Evolutionary conservation across 2,329 filamentous ascomycete species (phyloP), one percentile per base, ranked within the genome.

Genomic region (Fusarium sp.): DNA sequence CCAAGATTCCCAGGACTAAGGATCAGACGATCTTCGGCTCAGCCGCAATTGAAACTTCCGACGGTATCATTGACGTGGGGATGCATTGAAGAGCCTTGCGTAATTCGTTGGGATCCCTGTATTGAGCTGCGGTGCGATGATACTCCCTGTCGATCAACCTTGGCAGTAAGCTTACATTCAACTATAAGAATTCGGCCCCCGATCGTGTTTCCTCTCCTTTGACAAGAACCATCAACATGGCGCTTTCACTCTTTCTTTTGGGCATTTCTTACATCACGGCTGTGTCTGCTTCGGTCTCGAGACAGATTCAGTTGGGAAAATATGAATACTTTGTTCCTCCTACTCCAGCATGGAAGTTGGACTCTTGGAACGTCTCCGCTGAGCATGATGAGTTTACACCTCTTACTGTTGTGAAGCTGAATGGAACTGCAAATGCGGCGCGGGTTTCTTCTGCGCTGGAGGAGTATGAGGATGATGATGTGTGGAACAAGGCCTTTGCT

Each of bases 311-410:
- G 6, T 11, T 66, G 3, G 62, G 62, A 46, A 3, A 19, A 62
- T 1, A 9, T 38, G 62, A 66, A 30, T 66, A 57, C 38, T 66
- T 66, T 57, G 26, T 66, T 8, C 63, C 63, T 6, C 56, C 62
- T 4, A 42, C 34, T 0, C 30, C 34, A 15, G 26, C 62, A 1
- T 66, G 63, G 63, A 66, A 39, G 1, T 14, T 66, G 15, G 14
- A 66, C 2, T 51, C 43, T 1, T 66, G 63, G 62, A 12, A 52
- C 19, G 4, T 5, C 15, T 43, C 12, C 3, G 14, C 4, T 1
- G 23, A 14, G 2, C 19, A 24, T 15, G 49, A 46, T 0, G 62
- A 65, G 9, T 62, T 65, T 20, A 40, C 45, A 3, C 62, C 62
- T 3, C 28, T 65, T 5, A 65, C 62, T 7, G 62, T 66, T 4